phyloP scores from a whole-genome alignment of 2,329 filamentous ascomycete species.

The Knoxdaviesia capensis region DNA sequence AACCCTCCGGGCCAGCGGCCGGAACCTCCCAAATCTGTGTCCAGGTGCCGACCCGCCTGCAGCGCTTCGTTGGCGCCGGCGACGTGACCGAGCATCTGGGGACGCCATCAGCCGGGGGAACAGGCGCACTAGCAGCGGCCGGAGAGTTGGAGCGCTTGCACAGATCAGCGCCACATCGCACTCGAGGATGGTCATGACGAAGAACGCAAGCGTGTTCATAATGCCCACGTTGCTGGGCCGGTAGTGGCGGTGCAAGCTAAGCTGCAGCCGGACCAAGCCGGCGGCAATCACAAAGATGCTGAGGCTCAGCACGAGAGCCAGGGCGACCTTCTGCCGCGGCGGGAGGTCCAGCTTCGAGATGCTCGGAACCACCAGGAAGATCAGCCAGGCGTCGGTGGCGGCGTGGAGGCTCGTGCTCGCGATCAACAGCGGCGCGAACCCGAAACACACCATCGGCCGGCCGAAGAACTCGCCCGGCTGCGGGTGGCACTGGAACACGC shows the following conservation, averaged over 20 bases:
- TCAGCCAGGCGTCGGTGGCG: conserved; percentile 22
- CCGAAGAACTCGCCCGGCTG: conserved; percentile 16
- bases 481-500: conserved; percentile 22
- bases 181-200: conserved; percentile 16
- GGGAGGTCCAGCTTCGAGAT: conserved; percentile 17
- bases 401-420: conserved; percentile 23
- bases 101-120: conserved; percentile 6
- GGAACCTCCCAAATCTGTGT: too few relatives aligned
- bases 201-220: conserved; percentile 12
- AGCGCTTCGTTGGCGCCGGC: too few relatives aligned
- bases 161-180: conserved; percentile 16
- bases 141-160: conserved; percentile 13
- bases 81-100: too few relatives aligned
- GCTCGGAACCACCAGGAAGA: conserved; percentile 20
- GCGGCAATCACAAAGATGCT: conserved; percentile 15
- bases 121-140: conserved; percentile 11
- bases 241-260: conserved; percentile 11
- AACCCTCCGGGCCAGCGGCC: too few relatives aligned
- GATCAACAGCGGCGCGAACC: conserved; percentile 20
- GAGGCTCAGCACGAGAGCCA: conserved; percentile 22
- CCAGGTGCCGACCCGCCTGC: too few relatives aligned
- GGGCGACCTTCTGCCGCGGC: conserved; percentile 20
- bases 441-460: conserved; percentile 15
- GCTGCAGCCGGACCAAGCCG: conserved; percentile 6
- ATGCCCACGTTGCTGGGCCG: conserved; percentile 6